Evolutionary conservation across 2,329 filamentous ascomycete species (phyloP).

Genomic region (Polytolypa hystricis): DNA sequence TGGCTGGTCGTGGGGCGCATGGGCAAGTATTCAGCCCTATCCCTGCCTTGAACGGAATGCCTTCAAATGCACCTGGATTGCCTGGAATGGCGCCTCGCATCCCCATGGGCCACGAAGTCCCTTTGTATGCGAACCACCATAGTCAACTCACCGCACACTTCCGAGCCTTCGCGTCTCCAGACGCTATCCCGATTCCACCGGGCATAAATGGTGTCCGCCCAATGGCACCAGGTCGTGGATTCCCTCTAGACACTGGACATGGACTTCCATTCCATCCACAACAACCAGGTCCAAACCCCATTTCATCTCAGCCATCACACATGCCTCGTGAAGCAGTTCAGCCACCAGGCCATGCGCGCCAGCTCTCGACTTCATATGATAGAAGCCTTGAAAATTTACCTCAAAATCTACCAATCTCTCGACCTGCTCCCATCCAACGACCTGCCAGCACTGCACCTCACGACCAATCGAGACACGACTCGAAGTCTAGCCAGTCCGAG

Average conservation of each 20-base stretch:
- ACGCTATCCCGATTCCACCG: constrained; percentile 44
- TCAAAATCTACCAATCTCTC: constrained; percentile 61
- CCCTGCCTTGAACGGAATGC: constrained; percentile 47
- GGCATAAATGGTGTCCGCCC: constrained; percentile 52
- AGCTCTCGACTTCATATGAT: constrained; percentile 56
- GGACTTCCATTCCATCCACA: constrained; percentile 31
- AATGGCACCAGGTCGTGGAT: constrained; percentile 45
- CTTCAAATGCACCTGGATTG: constrained; percentile 44
- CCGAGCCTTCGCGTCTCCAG: constrained; percentile 41
- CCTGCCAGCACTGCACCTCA: constrained; percentile 60
- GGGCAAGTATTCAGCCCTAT: constrained; percentile 39
- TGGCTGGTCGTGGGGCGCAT: constrained; percentile 48
- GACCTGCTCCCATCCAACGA: constrained; percentile 78
- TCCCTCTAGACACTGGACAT: constrained; percentile 37
- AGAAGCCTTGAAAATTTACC: constrained; percentile 49
- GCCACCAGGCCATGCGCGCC: constrained; percentile 57
- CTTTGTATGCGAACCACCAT: constrained; percentile 43
- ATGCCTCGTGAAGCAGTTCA: constrained; percentile 27
- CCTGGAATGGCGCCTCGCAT: constrained; percentile 42
- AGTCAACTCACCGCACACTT: constrained; percentile 44
- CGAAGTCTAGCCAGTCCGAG: constrained; percentile 39
- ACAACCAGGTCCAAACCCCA: constrained; percentile 32
- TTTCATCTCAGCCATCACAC: constrained; percentile 21
- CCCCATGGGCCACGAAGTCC: constrained; percentile 41
- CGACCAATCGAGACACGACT: constrained; percentile 33